A percentile compares a stretch with the other conserved stretches of the same genome.
Evolutionary conservation across 257 asterid genomes (phyloP).

Genomic region (Solanum tacnaense): DNA sequence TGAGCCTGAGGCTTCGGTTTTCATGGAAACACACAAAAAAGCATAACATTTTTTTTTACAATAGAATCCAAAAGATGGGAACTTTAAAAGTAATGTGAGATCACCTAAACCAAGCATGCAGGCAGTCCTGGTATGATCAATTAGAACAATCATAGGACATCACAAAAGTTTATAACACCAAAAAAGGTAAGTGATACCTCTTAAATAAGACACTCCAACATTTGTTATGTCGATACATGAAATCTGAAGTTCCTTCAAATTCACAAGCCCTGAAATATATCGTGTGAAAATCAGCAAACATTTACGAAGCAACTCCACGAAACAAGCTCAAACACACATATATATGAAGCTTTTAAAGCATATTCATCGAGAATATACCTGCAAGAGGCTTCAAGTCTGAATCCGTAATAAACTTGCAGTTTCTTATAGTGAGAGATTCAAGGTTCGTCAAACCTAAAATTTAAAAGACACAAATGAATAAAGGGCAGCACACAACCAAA

Average conservation of each 20-base stretch:
- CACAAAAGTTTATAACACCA: not conserved
- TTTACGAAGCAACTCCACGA: not conserved
- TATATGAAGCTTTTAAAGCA: not conserved
- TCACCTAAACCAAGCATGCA: not conserved
- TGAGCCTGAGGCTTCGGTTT: not conserved
- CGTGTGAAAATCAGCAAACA: not conserved
- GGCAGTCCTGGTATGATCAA: not conserved
- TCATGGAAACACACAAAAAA: not conserved
- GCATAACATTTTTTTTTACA: not conserved
- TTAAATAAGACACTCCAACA: slow-evolving; percentile 4
- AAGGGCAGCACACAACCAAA: not conserved
- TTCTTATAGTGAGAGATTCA: slow-evolving; percentile 69
- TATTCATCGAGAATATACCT: slow-evolving; percentile 27
- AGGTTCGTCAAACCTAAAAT: slow-evolving; percentile 64
- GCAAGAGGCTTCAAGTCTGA: slow-evolving; percentile 76
- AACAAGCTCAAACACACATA: not conserved
- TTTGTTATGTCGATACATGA: not conserved
- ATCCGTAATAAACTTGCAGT: slow-evolving; percentile 83
- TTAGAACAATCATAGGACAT: not conserved
- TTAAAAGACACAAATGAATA: not conserved
- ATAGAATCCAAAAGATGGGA: not conserved
- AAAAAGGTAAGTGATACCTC: not conserved
- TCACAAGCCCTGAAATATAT: not conserved
- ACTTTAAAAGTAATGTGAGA: not conserved
- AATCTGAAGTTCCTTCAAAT: slow-evolving; percentile 8